Evolutionary conservation across 345 rosid genomes (phyloP).

Genomic region (Carallia pectinifolia): DNA sequence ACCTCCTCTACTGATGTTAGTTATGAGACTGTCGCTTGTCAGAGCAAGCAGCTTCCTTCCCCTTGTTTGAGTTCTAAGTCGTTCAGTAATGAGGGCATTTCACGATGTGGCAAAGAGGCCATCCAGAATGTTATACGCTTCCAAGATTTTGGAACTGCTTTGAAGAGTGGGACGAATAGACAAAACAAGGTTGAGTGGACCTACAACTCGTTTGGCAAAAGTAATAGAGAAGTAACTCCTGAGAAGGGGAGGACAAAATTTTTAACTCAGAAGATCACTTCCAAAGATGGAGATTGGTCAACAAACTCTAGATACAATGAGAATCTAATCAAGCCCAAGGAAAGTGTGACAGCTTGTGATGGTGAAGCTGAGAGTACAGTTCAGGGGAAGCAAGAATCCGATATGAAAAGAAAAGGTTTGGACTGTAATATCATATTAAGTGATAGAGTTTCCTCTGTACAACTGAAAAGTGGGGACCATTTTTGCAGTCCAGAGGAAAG

Average conservation of each 20-base stretch:
- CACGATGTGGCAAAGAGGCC: conserved; percentile 40
- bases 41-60: conserved; percentile 23
- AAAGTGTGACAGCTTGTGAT: conserved; percentile 15
- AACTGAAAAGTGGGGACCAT: conserved; percentile 31
- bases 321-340: conserved; percentile 12
- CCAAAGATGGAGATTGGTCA: conserved; percentile 18
- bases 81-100: conserved; percentile 32
- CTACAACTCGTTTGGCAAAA: conserved; percentile 28
- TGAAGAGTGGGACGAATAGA: conserved; percentile 38
- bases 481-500: conserved; percentile 28
- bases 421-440: conserved; percentile 26
- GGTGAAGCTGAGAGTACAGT: conserved; percentile 17
- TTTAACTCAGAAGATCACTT: conserved; percentile 16
- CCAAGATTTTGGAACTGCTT: conserved; percentile 42
- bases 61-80: conserved; percentile 23
- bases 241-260: conserved; percentile 25
- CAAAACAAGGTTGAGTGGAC: conserved; percentile 33
- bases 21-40: conserved; percentile 28
- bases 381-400: conserved; percentile 12
- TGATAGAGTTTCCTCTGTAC: conserved; percentile 29
- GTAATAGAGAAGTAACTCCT: conserved; percentile 7
- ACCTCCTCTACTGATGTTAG: conserved; percentile 24
- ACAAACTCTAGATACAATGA: conserved; percentile 14
- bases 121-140: conserved; percentile 27
- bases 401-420: conserved; percentile 7